phyloP scores from a whole-genome alignment of 306 rosid species.

The Prunus campanulata region DNA sequence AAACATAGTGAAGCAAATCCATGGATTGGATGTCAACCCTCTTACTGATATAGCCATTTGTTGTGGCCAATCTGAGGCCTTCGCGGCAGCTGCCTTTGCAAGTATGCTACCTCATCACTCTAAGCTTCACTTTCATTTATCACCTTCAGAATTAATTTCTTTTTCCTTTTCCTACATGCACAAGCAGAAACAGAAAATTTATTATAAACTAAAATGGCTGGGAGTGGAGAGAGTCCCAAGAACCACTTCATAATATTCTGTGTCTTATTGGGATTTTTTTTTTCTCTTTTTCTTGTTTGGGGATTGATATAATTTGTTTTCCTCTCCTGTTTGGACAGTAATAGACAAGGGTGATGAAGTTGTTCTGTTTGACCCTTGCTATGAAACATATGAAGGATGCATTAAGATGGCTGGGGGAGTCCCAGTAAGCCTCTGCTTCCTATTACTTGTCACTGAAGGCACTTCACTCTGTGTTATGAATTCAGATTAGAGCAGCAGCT shows the following conservation, averaged over 20 bases:
- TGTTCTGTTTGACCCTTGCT: slow-evolving; percentile 65
- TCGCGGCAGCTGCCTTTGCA: slow-evolving; percentile 72
- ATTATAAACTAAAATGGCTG: no score
- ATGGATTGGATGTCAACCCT: slow-evolving; percentile 72
- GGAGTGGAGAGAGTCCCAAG: no score
- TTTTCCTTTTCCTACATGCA: no score
- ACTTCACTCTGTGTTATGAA: slow-evolving; percentile 3
- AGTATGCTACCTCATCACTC: slow-evolving; percentile 25
- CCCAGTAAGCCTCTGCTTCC: slow-evolving; percentile 47
- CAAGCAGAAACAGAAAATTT: no score
- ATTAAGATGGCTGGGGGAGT: slow-evolving; percentile 72
- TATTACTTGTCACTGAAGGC: background rate
- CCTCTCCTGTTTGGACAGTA: slow-evolving; percentile 45
- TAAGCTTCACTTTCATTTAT: background rate
- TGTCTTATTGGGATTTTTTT: no score
- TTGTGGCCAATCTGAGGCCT: slow-evolving; percentile 86
- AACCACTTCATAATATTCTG: no score
- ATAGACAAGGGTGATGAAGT: slow-evolving; percentile 82
- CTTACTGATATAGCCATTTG: slow-evolving; percentile 72
- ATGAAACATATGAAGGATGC: slow-evolving; percentile 62
- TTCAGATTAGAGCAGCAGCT: background rate
- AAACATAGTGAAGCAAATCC: slow-evolving; percentile 46
- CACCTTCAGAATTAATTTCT: background rate
- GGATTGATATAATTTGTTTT: background rate
- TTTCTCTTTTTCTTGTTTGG: background rate